These are phyloP conservation scores for Candida endomychidarum DNA, from an alignment of 805 yeast genomes.

Conservation along the genomic window DNA sequence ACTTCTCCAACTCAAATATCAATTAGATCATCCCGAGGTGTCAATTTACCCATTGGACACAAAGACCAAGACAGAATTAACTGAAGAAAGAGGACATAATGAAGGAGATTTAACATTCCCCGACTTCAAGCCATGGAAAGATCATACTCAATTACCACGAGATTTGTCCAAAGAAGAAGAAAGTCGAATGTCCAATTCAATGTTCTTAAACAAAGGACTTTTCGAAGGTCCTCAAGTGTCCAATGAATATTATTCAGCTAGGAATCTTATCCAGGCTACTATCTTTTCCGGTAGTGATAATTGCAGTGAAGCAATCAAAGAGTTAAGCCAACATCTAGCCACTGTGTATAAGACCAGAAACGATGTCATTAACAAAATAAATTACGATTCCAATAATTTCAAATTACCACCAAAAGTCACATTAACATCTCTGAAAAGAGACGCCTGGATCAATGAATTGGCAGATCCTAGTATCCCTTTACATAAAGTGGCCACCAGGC, in stretches of 20 bases:
- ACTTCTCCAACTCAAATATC: slow-evolving; percentile 33
- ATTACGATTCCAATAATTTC: slow-evolving; percentile 41
- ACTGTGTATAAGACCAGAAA: slow-evolving; percentile 38
- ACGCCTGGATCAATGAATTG: slow-evolving; percentile 80
- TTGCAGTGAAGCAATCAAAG: slow-evolving; percentile 35
- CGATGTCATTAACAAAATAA: slow-evolving; percentile 40
- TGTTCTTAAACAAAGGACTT: slow-evolving; percentile 66
- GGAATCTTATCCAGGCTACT: slow-evolving; percentile 54
- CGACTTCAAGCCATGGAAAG: slow-evolving; percentile 73
- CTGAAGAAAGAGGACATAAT: slow-evolving; percentile 7
- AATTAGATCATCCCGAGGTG: slow-evolving; percentile 34
- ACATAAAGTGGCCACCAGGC: slow-evolving; percentile 64
- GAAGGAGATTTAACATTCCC: slow-evolving; percentile 46
- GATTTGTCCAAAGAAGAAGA: slow-evolving; percentile 45
- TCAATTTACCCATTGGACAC: slow-evolving; percentile 34
- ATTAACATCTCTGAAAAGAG: slow-evolving; percentile 80
- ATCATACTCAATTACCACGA: slow-evolving; percentile 33
- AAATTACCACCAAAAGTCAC: slow-evolving; percentile 90
- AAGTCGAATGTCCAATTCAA: slow-evolving; percentile 46
- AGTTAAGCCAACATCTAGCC: slow-evolving; percentile 38
- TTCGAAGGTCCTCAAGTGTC: slow-evolving; percentile 60
- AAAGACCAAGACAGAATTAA: slow-evolving; percentile 6
- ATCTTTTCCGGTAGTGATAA: slow-evolving; percentile 35
- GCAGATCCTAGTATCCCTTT: slow-evolving; percentile 69
- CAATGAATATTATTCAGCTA: slow-evolving; percentile 69